Percentiles rank a stretch among this genome's conserved stretches.
Evolutionary conservation across 441 rosid species (phyloP).

Genomic region (Viola pubescens): DNA sequence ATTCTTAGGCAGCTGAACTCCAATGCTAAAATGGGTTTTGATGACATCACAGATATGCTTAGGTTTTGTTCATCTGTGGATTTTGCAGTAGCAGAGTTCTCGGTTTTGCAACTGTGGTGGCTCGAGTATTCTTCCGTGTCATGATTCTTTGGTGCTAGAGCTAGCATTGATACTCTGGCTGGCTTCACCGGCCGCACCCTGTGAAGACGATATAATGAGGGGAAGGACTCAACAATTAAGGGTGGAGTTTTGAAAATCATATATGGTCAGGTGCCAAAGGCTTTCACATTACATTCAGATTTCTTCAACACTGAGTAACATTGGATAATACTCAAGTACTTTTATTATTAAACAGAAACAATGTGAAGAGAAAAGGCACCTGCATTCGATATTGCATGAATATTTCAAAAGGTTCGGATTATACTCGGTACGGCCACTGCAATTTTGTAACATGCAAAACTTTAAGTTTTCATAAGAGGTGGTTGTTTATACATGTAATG

Average conservation of each 20-base stretch:
- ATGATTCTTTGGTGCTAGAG: constrained; percentile 15
- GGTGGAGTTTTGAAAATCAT: neutral
- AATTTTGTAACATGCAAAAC: constrained; percentile 17
- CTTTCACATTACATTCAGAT: neutral
- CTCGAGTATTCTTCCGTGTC: constrained; percentile 22
- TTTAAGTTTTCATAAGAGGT: neutral
- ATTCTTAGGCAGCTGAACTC: constrained; percentile 63
- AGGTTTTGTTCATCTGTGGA: constrained; percentile 26
- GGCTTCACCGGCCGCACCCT: constrained; percentile 66
- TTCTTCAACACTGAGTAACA: neutral
- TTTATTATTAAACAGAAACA: neutral
- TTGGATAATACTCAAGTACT: neutral
- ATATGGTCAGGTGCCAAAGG: neutral
- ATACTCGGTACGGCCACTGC: constrained; percentile 73
- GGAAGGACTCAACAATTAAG: neutral
- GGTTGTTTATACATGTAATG: neutral
- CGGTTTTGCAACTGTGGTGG: constrained; percentile 8
- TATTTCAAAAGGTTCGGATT: constrained; percentile 69
- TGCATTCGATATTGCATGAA: constrained; percentile 77
- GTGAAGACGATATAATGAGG: neutral
- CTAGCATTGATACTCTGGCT: constrained; percentile 41
- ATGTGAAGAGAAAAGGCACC: constrained; percentile 26
- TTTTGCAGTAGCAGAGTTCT: constrained; percentile 16
- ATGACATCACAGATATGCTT: constrained; percentile 59
- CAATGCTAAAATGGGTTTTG: constrained; percentile 77